Conservation (phyloP, 2,329 filamentous ascomycete species). For the Ascochyta rabiei region DNA sequence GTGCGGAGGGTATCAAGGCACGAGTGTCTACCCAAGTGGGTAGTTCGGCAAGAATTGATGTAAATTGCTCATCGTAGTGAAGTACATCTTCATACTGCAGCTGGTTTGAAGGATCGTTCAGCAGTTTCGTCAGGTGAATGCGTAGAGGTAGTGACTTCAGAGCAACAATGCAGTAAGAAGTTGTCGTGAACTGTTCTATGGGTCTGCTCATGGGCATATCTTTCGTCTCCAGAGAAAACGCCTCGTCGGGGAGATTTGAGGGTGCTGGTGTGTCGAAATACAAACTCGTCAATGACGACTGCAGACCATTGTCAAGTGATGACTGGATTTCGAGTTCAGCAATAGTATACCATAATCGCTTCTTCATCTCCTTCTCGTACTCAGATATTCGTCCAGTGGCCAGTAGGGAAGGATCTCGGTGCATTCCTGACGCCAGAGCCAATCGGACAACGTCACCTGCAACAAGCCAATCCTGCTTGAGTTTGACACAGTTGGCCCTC, state of each 20-base stretch:
- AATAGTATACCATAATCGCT: constrained; percentile 63
- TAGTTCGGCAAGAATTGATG: constrained; percentile 25
- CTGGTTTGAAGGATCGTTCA: constrained; percentile 40
- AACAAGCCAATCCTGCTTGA: constrained; percentile 61
- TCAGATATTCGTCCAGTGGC: constrained; percentile 40
- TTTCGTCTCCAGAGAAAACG: constrained; percentile 44
- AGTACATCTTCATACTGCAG: constrained; percentile 43
- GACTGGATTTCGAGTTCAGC: constrained; percentile 63
- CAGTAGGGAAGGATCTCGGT: constrained; percentile 54
- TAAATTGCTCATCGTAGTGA: constrained; percentile 41
- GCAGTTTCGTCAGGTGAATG: constrained; percentile 37
- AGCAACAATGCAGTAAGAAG: constrained; percentile 36
- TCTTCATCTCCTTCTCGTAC: constrained; percentile 60
- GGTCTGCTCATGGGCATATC: constrained; percentile 33
- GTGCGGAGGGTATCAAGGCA: constrained; percentile 23
- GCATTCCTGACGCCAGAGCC: constrained; percentile 61
- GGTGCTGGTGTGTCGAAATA: constrained; percentile 59
- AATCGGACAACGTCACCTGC: constrained; percentile 59
- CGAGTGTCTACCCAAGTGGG: constrained; percentile 33
- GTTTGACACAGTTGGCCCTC: constrained; percentile 57
- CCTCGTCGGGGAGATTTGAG: constrained; percentile 58
- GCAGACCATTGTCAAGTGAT: constrained; percentile 62
- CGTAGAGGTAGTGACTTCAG: constrained; percentile 40
- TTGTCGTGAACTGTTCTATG: constrained; percentile 36
- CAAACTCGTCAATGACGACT: constrained; percentile 48